Conservation (phyloP, 2,329 filamentous ascomycete genomes). For the Sporothrix sp. region DNA sequence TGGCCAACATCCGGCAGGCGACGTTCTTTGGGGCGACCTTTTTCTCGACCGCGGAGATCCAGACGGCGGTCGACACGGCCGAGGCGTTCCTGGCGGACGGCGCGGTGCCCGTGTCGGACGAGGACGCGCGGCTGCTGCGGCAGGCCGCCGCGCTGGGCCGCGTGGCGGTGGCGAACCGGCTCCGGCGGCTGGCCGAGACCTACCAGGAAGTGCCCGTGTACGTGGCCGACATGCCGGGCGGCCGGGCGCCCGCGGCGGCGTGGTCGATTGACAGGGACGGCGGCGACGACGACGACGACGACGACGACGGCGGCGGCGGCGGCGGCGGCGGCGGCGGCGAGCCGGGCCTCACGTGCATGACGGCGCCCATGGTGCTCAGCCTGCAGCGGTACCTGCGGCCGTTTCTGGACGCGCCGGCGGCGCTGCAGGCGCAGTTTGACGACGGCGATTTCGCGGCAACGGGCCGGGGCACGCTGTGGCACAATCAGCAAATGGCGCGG, state of each 20-base stretch:
- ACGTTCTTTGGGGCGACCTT: constrained; percentile 80
- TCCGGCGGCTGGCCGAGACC: constrained; percentile 57
- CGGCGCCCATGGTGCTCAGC: constrained; percentile 39
- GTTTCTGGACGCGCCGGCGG: constrained; percentile 32
- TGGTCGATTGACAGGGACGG: constrained; percentile 57
- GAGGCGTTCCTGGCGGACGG: constrained; percentile 56
- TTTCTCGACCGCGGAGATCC: constrained; percentile 54
- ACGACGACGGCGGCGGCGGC: too few species aligned
- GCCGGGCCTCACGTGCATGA: constrained; percentile 33
- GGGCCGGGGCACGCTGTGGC: constrained; percentile 21
- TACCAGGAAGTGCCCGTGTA: constrained; percentile 73
- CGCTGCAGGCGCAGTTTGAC: constrained; percentile 39
- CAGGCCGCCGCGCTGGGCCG: constrained; percentile 59
- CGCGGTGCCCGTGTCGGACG: constrained; percentile 44
- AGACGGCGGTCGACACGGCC: constrained; percentile 54
- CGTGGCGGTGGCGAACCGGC: constrained; percentile 45
- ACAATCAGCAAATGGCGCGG: background rate
- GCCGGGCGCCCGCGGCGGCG: constrained; percentile 36
- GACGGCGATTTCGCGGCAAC: constrained; percentile 33
- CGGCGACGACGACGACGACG: too few species aligned
- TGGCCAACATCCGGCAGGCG: constrained; percentile 70
- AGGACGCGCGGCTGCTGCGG: constrained; percentile 52
- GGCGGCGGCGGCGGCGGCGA: constrained; percentile 28
- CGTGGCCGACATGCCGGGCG: constrained; percentile 55
- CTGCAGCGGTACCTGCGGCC: constrained; percentile 44